Conservation (phyloP, 1,139 yeast species). For the Maudiozyma humilis region DNA sequence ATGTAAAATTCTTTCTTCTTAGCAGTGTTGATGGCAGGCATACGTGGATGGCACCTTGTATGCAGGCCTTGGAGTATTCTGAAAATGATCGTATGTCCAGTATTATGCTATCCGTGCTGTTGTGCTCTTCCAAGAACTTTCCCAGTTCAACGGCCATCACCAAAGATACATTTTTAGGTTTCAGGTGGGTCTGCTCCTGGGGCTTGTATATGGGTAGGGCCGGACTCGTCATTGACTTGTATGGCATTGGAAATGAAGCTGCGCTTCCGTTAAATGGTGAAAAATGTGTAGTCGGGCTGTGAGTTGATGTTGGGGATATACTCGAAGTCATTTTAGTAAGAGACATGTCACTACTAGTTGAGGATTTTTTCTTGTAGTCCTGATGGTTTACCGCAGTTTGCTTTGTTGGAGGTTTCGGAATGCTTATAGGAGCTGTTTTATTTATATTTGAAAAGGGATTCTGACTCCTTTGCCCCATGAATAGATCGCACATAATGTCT, state of each 20-base stretch:
- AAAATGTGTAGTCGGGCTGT: neutral
- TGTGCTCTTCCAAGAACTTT: conserved; percentile 9
- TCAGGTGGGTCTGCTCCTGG: conserved; percentile 19
- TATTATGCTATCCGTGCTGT: conserved; percentile 30
- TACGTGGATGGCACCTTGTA: conserved; percentile 53
- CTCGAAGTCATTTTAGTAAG: neutral
- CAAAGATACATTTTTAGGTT: conserved; percentile 18
- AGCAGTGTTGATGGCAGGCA: conserved; percentile 73
- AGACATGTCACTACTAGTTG: neutral
- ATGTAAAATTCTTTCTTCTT: conserved; percentile 56
- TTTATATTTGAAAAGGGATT: neutral
- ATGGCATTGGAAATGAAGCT: neutral
- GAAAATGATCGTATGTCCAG: conserved; percentile 69
- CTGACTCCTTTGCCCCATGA: neutral
- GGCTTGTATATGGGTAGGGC: conserved; percentile 14
- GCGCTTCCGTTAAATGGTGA: conserved; percentile 24
- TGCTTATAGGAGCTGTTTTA: neutral
- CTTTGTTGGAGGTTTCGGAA: neutral
- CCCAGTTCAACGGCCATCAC: conserved; percentile 20
- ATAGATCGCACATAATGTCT: neutral
- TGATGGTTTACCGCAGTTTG: neutral
- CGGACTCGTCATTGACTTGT: conserved; percentile 7
- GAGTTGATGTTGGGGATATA: neutral
- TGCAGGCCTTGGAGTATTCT: conserved; percentile 46
- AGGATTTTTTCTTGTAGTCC: neutral